Base-by-base conservation (phyloP, 2,329 filamentous ascomycete species). In the Talaromyces sp. region DNA sequence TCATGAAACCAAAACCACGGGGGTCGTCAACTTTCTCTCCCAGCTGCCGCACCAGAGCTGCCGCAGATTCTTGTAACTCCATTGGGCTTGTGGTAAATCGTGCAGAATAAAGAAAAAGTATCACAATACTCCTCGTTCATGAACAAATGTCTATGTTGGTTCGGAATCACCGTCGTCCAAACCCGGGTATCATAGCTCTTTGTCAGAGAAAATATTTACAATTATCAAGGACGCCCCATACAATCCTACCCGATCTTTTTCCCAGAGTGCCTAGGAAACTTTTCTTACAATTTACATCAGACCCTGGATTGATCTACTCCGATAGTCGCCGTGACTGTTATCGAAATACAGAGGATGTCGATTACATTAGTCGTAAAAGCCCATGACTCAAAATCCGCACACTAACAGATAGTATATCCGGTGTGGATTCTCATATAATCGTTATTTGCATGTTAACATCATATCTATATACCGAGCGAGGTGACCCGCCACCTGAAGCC, bases 1-100 rank as follows among this genome's bases (percentile, higher is more conserved):
- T 62, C 50, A 62, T 48, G 25, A 56, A 56, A 5, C 60, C 52
- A 25, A 62, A 56, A 11, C 60, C 60, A 21, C 44, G 60, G 2
- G 21, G 52, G 35, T 60, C 46, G 54, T 60, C 58, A 12, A 60
- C 23, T 28, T 14, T 50, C 35, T 60, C 58, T n/a, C 48, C 58
- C 11, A 60, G 28, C 4, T 23, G 44, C 28, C 39, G 44, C 33
- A 60, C 58, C 35, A 60, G 37, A 54, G 35, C 33, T 28, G 12
- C 33, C 4, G 35, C 58, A 21, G 46, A 42, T 18, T 60, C 16
- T 42, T 40, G 48, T 16, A 60, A 31, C 40, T 54, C n/a, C 58
- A 60, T 60, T 40, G 50, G 5, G 31, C 11, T 16, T 5, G 21
- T 54, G 8, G 6, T 37, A 6, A 8, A 5, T 21, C 3, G 11